Conservation (phyloP, 148 eudicot species). For the Camellia granthamiana region DNA sequence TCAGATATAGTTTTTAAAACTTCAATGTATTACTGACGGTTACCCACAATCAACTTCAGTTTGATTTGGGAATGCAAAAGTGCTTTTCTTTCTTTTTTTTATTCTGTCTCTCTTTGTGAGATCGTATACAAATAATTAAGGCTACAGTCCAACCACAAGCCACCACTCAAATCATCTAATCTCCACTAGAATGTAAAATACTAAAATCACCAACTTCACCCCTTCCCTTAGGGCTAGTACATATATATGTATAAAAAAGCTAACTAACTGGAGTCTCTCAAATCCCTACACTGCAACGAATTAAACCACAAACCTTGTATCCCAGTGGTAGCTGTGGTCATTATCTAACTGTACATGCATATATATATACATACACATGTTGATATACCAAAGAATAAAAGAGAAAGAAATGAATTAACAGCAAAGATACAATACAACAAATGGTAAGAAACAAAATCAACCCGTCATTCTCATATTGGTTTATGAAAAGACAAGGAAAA, state of each 20-base stretch:
- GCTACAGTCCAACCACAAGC: no score
- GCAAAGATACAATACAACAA: neutral
- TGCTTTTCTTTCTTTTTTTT: no score
- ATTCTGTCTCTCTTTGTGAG: no score
- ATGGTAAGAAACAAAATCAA: neutral
- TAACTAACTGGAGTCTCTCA: neutral
- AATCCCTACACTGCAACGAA: neutral
- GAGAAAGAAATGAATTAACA: neutral
- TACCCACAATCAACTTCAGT: no score
- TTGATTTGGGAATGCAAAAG: no score
- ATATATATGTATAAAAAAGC: neutral
- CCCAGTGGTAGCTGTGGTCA: neutral
- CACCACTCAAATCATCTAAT: no score
- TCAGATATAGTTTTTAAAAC: no score
- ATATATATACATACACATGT: neutral
- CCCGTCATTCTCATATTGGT: neutral
- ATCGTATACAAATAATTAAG: no score
- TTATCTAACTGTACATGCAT: neutral
- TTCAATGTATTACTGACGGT: no score
- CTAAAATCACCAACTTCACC: no score
- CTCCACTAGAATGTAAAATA: no score
- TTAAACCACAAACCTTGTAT: neutral
- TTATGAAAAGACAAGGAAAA: neutral
- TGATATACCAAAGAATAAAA: neutral
- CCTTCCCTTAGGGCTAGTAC: no score